Conservation (phyloP, 345 rosid genomes). For the Eutrema yunnanense region DNA sequence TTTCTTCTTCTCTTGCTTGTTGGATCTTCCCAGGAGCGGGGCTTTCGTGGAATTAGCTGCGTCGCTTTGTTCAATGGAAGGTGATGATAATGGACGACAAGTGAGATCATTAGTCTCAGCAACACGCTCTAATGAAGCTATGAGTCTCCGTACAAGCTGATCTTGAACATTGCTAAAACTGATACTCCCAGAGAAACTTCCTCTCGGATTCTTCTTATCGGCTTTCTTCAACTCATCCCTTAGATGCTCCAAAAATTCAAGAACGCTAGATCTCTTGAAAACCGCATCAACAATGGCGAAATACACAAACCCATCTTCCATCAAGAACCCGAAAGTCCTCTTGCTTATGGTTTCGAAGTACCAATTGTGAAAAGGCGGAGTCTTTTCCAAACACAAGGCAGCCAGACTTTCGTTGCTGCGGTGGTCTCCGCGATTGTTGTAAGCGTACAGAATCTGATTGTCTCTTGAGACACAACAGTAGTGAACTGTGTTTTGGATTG, state of each 20-base stretch:
- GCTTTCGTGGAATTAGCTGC: constrained; percentile 55
- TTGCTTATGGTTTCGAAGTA: constrained; percentile 61
- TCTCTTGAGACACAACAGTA: constrained; percentile 65
- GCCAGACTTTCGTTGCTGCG: constrained; percentile 50
- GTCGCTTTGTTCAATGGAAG: constrained; percentile 21
- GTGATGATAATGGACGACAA: constrained; percentile 44
- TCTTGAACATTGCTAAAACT: constrained; percentile 45
- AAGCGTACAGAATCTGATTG: constrained; percentile 42
- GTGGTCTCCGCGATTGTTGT: constrained; percentile 48
- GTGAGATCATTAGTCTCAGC: constrained; percentile 37
- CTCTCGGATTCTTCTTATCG: constrained; percentile 38
- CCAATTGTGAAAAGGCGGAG: constrained; percentile 73
- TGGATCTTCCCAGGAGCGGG: constrained; percentile 54
- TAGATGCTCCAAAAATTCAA: constrained; percentile 50
- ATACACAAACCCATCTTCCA: constrained; percentile 58
- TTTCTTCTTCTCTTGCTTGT: constrained; percentile 61
- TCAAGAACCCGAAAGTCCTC: constrained; percentile 60
- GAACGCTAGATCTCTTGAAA: constrained; percentile 40
- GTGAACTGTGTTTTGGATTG: constrained; percentile 38
- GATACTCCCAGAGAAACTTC: constrained; percentile 49
- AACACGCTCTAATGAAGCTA: constrained; percentile 54
- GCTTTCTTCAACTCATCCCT: constrained; percentile 62
- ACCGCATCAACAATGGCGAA: constrained; percentile 59
- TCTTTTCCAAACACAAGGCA: constrained; percentile 51
- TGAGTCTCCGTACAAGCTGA: constrained; percentile 49